A percentile compares a stretch with the other conserved stretches of the same genome.
Conservation (phyloP, 768 basidiomycete species). For the Hydnomerulius pinastri region DNA sequence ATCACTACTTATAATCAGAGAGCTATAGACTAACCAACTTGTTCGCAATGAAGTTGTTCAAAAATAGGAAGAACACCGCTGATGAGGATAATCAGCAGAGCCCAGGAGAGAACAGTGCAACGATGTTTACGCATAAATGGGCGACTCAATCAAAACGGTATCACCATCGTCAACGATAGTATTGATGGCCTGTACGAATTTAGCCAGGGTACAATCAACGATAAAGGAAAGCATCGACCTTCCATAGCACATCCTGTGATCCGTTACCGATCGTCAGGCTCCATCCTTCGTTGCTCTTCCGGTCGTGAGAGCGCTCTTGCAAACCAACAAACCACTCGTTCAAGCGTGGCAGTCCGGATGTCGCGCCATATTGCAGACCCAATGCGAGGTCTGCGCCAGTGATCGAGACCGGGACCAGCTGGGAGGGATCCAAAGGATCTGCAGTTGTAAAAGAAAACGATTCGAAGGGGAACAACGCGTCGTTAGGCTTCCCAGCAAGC, state of each 20-base stretch:
- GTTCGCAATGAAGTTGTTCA: constrained; percentile 54
- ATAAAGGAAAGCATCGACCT: constrained; percentile 50
- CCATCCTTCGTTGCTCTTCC: constrained; percentile 69
- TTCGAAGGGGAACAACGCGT: constrained; percentile 85
- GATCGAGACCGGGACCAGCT: constrained; percentile 54
- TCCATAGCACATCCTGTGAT: constrained; percentile 87
- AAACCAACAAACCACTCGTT: constrained; percentile 69
- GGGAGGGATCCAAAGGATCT: constrained; percentile 45
- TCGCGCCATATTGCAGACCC: constrained; percentile 78
- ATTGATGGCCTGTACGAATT: constrained; percentile 56
- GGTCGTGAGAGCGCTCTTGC: constrained; percentile 69
- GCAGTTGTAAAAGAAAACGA: constrained; percentile 68
- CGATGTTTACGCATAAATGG: constrained; percentile 65
- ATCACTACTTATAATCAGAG: not conserved
- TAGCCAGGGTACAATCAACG: constrained; percentile 4
- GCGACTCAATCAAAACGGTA: constrained; percentile 77
- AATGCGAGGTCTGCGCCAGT: constrained; percentile 58
- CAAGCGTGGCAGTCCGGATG: constrained; percentile 66
- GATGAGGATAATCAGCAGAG: constrained; percentile 5
- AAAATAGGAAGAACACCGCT: constrained; percentile 73
- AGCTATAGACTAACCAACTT: constrained; percentile 55
- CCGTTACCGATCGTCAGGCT: constrained; percentile 75
- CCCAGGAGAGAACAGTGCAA: constrained; percentile 13
- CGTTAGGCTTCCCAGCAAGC: constrained; percentile 91
- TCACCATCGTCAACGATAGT: constrained; percentile 80